Conservation (phyloP, 345 rosid genomes). For the Psidium friedrichsthalianum region DNA sequence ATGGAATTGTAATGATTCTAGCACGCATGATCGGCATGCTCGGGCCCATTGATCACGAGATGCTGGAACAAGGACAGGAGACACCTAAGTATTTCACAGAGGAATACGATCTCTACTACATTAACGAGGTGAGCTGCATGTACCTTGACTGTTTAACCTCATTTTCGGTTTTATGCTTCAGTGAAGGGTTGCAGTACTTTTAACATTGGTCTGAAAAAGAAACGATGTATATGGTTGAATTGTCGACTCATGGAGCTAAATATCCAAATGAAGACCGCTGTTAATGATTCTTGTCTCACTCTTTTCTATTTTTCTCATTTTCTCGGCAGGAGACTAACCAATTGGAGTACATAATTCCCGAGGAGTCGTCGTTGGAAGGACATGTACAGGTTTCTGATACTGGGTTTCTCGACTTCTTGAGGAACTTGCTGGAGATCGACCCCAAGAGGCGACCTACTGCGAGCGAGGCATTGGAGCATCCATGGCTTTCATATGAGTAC, state of each 20-base stretch:
- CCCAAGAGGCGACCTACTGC: slow-evolving; percentile 78
- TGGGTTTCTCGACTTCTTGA: slow-evolving; percentile 49
- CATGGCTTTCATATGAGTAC: slow-evolving; percentile 53
- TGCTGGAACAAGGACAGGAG: slow-evolving; percentile 75
- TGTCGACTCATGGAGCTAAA: not conserved
- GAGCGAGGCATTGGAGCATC: slow-evolving; percentile 66
- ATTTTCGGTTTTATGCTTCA: not conserved
- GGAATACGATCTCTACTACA: slow-evolving; percentile 57
- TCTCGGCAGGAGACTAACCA: slow-evolving; percentile 56
- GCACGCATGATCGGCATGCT: slow-evolving; percentile 61
- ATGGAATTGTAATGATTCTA: slow-evolving; percentile 67
- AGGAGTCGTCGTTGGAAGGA: slow-evolving; percentile 54
- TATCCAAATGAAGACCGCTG: not conserved
- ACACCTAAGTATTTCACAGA: slow-evolving; percentile 74
- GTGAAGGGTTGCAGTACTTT: not conserved
- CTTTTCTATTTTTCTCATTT: not conserved
- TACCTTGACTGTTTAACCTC: not conserved
- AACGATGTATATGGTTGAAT: not conserved
- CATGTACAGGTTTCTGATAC: slow-evolving; percentile 45
- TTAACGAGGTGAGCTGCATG: slow-evolving; percentile 46
- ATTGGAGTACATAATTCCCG: slow-evolving; percentile 66
- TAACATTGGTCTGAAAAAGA: not conserved
- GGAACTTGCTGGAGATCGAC: slow-evolving; percentile 63
- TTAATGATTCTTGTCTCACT: not conserved
- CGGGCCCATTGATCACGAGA: slow-evolving; percentile 70